Evolutionary conservation across 2,329 filamentous ascomycete species (phyloP).

Genomic region (Coniosporium tulheliwenetii): DNA sequence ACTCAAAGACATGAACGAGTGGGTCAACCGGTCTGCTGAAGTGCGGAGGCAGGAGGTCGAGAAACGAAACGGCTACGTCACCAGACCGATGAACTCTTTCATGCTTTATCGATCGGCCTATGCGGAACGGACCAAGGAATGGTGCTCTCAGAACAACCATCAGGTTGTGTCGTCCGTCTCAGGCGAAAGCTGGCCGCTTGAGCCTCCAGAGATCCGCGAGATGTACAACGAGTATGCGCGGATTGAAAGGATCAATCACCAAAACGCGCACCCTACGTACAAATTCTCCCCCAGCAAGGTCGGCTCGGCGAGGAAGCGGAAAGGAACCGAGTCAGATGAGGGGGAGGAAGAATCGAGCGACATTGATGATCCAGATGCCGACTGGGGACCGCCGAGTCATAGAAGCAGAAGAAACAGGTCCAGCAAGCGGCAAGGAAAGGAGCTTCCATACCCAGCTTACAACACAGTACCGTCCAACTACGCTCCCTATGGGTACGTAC

Average conservation of each 20-base stretch:
- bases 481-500: slow-evolving; percentile 7
- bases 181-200: slow-evolving; percentile 72
- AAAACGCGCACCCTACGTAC: slow-evolving; percentile 73
- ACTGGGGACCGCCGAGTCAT: slow-evolving; percentile 4
- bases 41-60: slow-evolving; percentile 52
- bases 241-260: slow-evolving; percentile 72
- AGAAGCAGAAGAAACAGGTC: not conserved
- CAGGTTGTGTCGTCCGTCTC: slow-evolving; percentile 83
- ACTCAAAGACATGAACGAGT: slow-evolving; percentile 63
- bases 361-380: slow-evolving; percentile 9
- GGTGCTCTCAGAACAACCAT: slow-evolving; percentile 77
- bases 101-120: slow-evolving; percentile 94
- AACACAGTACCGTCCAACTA: no score
- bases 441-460: no score
- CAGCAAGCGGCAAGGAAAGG: not conserved
- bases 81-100: slow-evolving; percentile 93
- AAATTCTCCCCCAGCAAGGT: slow-evolving; percentile 81
- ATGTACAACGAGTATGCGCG: slow-evolving; percentile 67
- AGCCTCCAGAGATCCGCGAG: slow-evolving; percentile 55
- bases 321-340: slow-evolving; percentile 19
- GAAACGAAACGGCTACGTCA: slow-evolving; percentile 61
- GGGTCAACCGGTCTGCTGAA: slow-evolving; percentile 57
- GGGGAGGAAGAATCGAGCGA: slow-evolving; percentile 14
- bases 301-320: slow-evolving; percentile 31
- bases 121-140: slow-evolving; percentile 70